These are phyloP conservation scores for Tetrapisispora taiwanensis DNA, from an alignment of 805 yeast genomes.

Conservation along the genomic window DNA sequence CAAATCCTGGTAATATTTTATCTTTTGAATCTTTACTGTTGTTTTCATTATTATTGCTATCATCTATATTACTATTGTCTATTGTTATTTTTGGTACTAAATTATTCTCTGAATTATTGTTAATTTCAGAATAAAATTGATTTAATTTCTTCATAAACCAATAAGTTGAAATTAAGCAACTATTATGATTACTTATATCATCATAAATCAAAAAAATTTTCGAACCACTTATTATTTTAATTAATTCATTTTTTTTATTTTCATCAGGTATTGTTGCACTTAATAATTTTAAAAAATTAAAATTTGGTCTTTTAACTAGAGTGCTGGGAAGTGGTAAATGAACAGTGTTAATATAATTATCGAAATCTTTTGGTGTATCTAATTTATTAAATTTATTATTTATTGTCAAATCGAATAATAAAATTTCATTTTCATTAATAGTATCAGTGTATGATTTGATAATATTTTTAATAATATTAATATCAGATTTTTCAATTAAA, in stretches of 20 bases:
- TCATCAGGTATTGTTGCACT: conserved; percentile 17
- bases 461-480: not conserved
- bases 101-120: not conserved
- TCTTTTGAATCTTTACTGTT: not conserved
- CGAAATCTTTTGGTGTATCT: not conserved
- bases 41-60: not conserved
- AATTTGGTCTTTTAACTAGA: conserved; percentile 23
- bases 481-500: not conserved
- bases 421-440: not conserved
- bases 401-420: conserved; percentile 2
- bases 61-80: too few relatives aligned
- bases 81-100: not conserved
- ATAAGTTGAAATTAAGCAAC: conserved; percentile 20
- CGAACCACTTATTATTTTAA: conserved; percentile 12
- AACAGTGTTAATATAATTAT: conserved; percentile 3
- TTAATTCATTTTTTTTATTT: conserved; percentile 9
- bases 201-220: conserved; percentile 21
- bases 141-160: conserved; percentile 18
- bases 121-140: not conserved
- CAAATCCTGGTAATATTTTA: too few relatives aligned
- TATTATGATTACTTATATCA: conserved; percentile 13
- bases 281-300: conserved; percentile 20
- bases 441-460: not conserved
- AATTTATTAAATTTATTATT: not conserved
- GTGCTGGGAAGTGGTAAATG: conserved; percentile 28